phyloP scores from a whole-genome alignment of 805 yeast genomes.

The Candida montana region DNA sequence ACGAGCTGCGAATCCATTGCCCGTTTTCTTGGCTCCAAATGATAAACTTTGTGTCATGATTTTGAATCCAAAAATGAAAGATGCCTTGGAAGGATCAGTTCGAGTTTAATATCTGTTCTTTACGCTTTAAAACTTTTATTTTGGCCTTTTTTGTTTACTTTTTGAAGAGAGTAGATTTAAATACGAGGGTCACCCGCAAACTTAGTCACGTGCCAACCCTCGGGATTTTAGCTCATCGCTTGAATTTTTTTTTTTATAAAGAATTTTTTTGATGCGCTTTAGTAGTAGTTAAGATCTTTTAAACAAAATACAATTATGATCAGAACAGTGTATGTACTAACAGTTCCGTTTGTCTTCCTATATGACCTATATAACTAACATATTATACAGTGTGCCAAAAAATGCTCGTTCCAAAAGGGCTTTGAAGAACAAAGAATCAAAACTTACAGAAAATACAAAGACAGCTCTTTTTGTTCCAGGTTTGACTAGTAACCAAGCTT shows the following conservation, averaged over 20 bases:
- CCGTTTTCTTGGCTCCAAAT: neutral
- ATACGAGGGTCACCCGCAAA: neutral
- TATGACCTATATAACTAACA: no score
- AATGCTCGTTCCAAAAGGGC: constrained; percentile 96
- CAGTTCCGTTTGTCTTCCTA: no score
- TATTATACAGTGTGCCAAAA: constrained; percentile 62
- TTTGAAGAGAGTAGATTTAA: neutral
- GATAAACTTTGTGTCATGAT: neutral
- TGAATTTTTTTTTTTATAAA: constrained; percentile 1
- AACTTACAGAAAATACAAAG: constrained; percentile 83
- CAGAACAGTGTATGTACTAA: constrained; percentile 18
- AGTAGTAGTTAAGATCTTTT: neutral
- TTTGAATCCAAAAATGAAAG: neutral
- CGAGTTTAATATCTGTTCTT: neutral
- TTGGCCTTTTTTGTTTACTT: constrained; percentile 3
- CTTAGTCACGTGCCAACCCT: neutral
- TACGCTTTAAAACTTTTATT: neutral
- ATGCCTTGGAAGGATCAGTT: neutral
- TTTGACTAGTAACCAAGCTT: constrained; percentile 63
- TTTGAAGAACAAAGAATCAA: constrained; percentile 80
- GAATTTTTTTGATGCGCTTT: neutral
- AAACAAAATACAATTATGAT: constrained; percentile 2
- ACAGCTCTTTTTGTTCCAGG: constrained; percentile 92
- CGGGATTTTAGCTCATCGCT: constrained; percentile 7
- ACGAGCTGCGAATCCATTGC: constrained; percentile 8